Conservation (phyloP, 371 early-diverging fungal species). For the Capillidium rhysosporum region DNA sequence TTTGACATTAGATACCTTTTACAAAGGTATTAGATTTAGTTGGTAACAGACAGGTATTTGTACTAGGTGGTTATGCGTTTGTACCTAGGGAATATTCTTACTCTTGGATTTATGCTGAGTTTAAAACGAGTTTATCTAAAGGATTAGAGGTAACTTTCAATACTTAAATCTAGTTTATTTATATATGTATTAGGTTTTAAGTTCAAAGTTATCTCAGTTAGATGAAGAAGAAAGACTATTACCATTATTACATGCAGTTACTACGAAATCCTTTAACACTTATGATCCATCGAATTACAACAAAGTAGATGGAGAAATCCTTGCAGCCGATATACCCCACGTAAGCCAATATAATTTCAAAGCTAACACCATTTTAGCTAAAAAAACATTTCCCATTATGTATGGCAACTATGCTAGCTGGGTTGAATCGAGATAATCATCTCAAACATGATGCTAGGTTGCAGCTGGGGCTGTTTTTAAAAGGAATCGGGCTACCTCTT, state of each 20-base stretch:
- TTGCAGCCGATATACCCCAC: conserved; percentile 27
- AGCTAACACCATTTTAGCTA: conserved; percentile 14
- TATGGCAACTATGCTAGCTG: conserved; percentile 62
- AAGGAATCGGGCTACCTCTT: conserved; percentile 73
- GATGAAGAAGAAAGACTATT: conserved; percentile 85
- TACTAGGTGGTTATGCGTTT: conserved; percentile 63
- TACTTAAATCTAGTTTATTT: conserved; percentile 5
- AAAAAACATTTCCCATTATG: conserved; percentile 74
- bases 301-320: conserved; percentile 24
- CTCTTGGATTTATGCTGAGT: conserved; percentile 58
- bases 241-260: conserved; percentile 68
- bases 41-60: conserved; percentile 37
- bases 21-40: conserved; percentile 67
- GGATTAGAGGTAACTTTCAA: conserved; percentile 27
- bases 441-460: conserved; percentile 75
- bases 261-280: conserved; percentile 17
- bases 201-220: conserved; percentile 60
- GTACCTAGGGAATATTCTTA: conserved; percentile 56
- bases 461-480: conserved; percentile 85
- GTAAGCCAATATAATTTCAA: background rate
- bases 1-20: conserved; percentile 40
- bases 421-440: conserved; percentile 54
- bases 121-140: conserved; percentile 28
- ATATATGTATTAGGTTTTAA: conserved; percentile 22
- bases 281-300: conserved; percentile 23